These are phyloP conservation scores for Plasmodium vinckei DNA, from an alignment of 169 alveolate species.

Conservation along the genomic window DNA sequence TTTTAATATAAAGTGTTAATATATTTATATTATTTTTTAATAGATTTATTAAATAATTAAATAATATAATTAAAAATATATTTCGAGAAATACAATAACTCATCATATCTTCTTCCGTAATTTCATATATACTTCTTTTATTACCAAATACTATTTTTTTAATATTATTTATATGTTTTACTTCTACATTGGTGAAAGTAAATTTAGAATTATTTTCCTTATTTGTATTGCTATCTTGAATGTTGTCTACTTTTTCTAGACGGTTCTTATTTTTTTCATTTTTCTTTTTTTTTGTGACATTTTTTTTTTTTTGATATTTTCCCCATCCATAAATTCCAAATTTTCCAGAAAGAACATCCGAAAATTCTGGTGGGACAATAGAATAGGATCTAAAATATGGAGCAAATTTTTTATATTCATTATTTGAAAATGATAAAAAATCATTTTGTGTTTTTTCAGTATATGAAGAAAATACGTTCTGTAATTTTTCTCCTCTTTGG, in stretches of 20 bases:
- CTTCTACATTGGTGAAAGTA: conserved; percentile 16
- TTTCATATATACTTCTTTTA: conserved; percentile 62
- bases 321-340: conserved; percentile 63
- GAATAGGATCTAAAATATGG: conserved; percentile 18
- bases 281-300: not conserved
- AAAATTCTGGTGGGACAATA: conserved; percentile 50
- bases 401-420: not conserved
- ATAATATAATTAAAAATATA: conserved; percentile 32
- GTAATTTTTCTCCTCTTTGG: conserved; percentile 76
- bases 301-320: conserved; percentile 50
- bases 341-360: conserved; percentile 65
- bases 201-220: not conserved
- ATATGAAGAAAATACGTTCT: conserved; percentile 45
- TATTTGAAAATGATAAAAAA: not conserved
- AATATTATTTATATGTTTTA: conserved; percentile 17
- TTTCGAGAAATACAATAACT: conserved; percentile 49
- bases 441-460: not conserved
- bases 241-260: not conserved
- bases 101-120: conserved; percentile 71
- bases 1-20: conserved; percentile 37
- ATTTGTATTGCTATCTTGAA: too few species aligned
- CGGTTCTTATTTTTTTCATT: not conserved
- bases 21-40: conserved; percentile 23
- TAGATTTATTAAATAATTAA: conserved; percentile 22
- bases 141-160: conserved; percentile 66